Conservation (phyloP, 176 grass and related monocot genomes). For the Neostapfia colusana region DNA sequence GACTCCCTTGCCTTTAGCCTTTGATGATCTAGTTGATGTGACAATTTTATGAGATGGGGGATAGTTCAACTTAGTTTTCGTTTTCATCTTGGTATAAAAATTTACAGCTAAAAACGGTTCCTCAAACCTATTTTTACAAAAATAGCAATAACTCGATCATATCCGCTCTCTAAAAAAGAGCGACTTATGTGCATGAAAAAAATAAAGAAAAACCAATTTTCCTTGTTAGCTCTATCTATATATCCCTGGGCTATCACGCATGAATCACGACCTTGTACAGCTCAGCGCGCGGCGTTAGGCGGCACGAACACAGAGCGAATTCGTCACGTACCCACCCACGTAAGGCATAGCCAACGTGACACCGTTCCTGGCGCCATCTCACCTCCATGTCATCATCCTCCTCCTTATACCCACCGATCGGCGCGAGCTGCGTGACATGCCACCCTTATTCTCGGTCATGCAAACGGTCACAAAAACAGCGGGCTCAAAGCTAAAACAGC, state of each 20-base stretch:
- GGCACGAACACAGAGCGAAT: slow-evolving; percentile 6
- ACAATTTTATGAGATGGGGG: not conserved
- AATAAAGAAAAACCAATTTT: not conserved
- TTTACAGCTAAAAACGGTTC: not conserved
- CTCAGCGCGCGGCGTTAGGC: not conserved
- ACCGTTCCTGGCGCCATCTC: not conserved
- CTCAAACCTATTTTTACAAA: not conserved
- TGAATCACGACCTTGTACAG: not conserved
- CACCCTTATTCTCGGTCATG: not conserved
- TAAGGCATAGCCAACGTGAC: not conserved
- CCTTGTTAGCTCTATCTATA: not conserved
- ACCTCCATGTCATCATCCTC: not conserved
- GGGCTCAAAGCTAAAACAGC: not conserved
- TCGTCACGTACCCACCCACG: not conserved
- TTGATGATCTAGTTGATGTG: not conserved
- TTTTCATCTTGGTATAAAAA: not conserved
- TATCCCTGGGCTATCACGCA: not conserved
- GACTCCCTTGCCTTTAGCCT: not conserved
- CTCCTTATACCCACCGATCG: not conserved
- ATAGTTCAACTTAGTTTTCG: not conserved
- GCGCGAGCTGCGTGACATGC: not conserved
- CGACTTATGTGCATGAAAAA: not conserved
- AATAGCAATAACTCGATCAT: not conserved
- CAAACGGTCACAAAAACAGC: not conserved
- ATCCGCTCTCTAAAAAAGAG: not conserved